phyloP scores from a whole-genome alignment of 2,329 filamentous ascomycete species.

The Camptophora hylomeconis region DNA sequence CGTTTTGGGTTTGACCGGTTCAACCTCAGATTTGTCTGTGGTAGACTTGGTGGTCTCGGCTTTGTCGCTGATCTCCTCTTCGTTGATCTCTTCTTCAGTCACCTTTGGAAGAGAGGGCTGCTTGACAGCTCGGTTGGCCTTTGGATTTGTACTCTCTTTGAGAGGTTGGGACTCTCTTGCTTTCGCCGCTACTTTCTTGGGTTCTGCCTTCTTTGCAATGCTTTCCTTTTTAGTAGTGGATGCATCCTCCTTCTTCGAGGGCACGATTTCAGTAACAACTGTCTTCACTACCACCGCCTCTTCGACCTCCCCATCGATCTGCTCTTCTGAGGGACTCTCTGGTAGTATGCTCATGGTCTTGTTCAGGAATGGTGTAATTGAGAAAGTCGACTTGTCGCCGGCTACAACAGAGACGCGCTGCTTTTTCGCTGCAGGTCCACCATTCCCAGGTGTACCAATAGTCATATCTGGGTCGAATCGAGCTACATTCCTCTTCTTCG shows the following conservation, averaged over 20 bases:
- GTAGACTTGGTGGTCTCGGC: slow-evolving; percentile 3
- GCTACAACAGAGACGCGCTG: slow-evolving; percentile 44
- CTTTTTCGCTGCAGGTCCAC: slow-evolving; percentile 40
- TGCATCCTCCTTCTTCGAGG: too few species aligned
- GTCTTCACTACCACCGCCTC: too few species aligned
- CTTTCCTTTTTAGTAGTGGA: too few species aligned
- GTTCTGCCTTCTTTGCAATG: too few species aligned
- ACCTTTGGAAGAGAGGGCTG: slow-evolving; percentile 17
- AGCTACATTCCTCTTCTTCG: slow-evolving; percentile 30
- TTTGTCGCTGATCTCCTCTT: slow-evolving; percentile 8
- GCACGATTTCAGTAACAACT: slow-evolving; percentile 2
- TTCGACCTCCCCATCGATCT: slow-evolving; percentile 8
- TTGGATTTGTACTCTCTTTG: slow-evolving; percentile 28
- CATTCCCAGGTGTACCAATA: slow-evolving; percentile 39
- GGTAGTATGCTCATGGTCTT: slow-evolving; percentile 49
- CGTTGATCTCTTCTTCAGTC: slow-evolving; percentile 17
- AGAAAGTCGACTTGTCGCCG: slow-evolving; percentile 84
- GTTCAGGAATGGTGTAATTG: slow-evolving; percentile 86
- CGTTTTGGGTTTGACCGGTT: slow-evolving; percentile 41
- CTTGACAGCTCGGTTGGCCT: slow-evolving; percentile 21
- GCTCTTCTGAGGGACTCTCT: slow-evolving; percentile 25
- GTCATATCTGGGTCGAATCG: slow-evolving; percentile 31
- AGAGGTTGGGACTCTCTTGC: slow-evolving; percentile 12
- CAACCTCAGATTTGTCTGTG: slow-evolving; percentile 6
- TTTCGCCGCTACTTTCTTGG: slow-evolving; percentile 3